Conservation (phyloP, 2,329 filamentous ascomycete species). For the Arthroderma uncinatum region DNA sequence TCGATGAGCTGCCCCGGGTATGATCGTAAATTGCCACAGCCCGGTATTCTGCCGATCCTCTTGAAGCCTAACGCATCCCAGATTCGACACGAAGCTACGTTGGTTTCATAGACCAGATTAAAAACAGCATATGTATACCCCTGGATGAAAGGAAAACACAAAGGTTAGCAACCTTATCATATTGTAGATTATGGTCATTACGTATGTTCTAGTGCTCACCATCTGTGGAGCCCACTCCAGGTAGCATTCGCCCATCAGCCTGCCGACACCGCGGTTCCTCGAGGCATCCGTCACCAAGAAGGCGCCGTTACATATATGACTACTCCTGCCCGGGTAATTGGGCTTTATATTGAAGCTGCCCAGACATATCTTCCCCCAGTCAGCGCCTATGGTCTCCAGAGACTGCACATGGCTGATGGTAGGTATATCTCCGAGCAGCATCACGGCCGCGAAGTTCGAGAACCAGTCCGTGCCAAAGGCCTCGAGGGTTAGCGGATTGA, state of each 20-base stretch:
- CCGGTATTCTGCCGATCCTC: slow-evolving; percentile 72
- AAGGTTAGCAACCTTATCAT: slow-evolving; percentile 20
- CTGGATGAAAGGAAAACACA: slow-evolving; percentile 25
- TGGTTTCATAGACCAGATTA: slow-evolving; percentile 89
- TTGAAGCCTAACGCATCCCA: slow-evolving; percentile 92
- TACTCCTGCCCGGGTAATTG: slow-evolving; percentile 83
- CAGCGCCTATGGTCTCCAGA: slow-evolving; percentile 45
- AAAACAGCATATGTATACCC: slow-evolving; percentile 89
- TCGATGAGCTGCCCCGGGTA: slow-evolving; percentile 59
- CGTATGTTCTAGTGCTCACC: slow-evolving; percentile 24
- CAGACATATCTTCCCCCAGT: slow-evolving; percentile 72
- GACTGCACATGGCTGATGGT: slow-evolving; percentile 44
- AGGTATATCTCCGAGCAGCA: slow-evolving; percentile 68
- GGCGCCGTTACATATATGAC: slow-evolving; percentile 70
- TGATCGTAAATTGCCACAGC: slow-evolving; percentile 57
- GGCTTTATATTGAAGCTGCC: slow-evolving; percentile 92
- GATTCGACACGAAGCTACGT: slow-evolving; percentile 77
- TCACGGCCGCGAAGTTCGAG: slow-evolving; percentile 76
- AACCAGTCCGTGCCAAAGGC: slow-evolving; percentile 81
- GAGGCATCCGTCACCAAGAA: slow-evolving; percentile 64
- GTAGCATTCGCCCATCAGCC: slow-evolving; percentile 65
- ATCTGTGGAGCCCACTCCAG: slow-evolving; percentile 63
- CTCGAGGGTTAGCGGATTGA: slow-evolving; percentile 60
- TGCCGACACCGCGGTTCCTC: slow-evolving; percentile 62
- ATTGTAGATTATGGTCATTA: background rate